These are phyloP conservation scores for Solanum aculeatissimum DNA, from an alignment of 305 asterid genomes.

Conservation along the genomic window DNA sequence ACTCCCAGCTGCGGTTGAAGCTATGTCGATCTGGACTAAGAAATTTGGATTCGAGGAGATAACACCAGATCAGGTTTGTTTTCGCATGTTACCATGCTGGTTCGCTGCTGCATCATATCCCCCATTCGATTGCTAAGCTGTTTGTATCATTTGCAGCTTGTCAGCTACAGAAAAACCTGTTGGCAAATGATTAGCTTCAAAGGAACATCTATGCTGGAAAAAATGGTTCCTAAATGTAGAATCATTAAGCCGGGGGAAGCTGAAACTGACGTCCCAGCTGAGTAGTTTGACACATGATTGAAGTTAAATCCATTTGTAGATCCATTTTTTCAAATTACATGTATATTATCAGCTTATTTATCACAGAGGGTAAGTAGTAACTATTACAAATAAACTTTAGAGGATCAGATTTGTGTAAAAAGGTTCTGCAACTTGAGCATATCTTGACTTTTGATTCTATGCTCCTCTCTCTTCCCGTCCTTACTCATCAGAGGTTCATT, in stretches of 20 bases:
- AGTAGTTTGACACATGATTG: not conserved
- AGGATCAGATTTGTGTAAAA: not conserved
- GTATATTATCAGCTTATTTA: not conserved
- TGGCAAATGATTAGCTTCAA: conserved; percentile 88
- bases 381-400: not conserved
- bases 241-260: conserved; percentile 38
- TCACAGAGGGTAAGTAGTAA: not conserved
- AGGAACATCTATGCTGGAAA: conserved; percentile 83
- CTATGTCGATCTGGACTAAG: conserved; percentile 79
- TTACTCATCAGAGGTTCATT: not conserved
- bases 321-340: not conserved
- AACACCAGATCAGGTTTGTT: conserved; percentile 54
- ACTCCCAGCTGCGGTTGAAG: conserved; percentile 89
- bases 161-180: conserved; percentile 49
- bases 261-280: conserved; percentile 20
- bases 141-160: conserved; percentile 44
- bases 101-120: not conserved
- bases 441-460: not conserved
- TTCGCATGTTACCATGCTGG: not conserved
- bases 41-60: conserved; percentile 72
- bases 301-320: not conserved
- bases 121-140: not conserved
- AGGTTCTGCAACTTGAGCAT: not conserved
- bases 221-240: conserved; percentile 55
- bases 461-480: not conserved